These are phyloP conservation scores for Barbatosphaeria neglecta DNA, from an alignment of 495 filamentous ascomycete species.

Conservation along the genomic window DNA sequence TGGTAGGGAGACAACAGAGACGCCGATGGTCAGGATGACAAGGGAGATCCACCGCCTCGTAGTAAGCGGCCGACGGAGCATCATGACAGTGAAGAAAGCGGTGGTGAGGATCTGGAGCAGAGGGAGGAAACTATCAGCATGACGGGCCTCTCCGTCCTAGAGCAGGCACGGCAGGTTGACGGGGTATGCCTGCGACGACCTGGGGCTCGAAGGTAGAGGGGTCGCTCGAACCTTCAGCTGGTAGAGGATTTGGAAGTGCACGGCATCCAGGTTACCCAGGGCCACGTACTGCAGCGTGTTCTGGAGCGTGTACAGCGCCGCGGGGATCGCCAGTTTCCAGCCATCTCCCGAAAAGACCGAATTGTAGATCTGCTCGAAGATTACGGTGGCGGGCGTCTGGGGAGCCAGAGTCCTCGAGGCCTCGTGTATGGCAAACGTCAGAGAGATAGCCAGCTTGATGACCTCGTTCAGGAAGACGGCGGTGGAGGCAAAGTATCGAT, in stretches of 20 bases:
- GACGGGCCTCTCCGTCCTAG: not conserved
- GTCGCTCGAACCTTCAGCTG: conserved; percentile 63
- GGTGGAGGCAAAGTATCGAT: conserved; percentile 85
- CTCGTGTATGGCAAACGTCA: conserved; percentile 81
- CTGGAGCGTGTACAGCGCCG: conserved; percentile 76
- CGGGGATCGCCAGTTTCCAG: conserved; percentile 92
- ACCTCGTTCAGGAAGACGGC: conserved; percentile 92
- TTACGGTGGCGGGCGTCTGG: conserved; percentile 63
- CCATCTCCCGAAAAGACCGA: conserved; percentile 84
- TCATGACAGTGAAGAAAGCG: conserved; percentile 71
- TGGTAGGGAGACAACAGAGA: conserved; percentile 80
- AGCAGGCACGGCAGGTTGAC: no score
- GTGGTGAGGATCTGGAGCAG: conserved; percentile 58
- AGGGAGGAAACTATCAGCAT: not conserved
- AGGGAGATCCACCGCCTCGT: conserved; percentile 67
- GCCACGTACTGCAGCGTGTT: conserved; percentile 89
- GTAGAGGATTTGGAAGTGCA: conserved; percentile 84
- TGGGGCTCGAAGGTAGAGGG: no score
- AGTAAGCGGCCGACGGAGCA: conserved; percentile 60
- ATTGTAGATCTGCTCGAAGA: conserved; percentile 67
- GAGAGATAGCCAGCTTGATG: conserved; percentile 73
- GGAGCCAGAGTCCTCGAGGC: conserved; percentile 63
- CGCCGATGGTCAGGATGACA: conserved; percentile 67
- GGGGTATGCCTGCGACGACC: no score
- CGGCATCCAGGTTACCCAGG: conserved; percentile 79